Base-by-base conservation (phyloP, 2,329 filamentous ascomycete species). In the Sclerotinia spermophila region DNA sequence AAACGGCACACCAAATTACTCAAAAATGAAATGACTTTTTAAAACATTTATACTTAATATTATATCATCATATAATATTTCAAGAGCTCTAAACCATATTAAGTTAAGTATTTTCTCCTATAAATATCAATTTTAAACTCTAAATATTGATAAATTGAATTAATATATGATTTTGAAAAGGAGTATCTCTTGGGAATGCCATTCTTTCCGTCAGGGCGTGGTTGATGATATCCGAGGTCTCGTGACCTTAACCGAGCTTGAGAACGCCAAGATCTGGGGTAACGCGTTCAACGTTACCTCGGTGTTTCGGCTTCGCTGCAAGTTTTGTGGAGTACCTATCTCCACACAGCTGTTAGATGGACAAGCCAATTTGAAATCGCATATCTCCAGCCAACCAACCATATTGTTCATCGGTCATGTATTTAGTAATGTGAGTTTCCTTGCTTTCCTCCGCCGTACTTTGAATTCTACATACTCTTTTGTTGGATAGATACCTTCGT, bases 231-330 rank as follows among this genome's bases (percentile, higher is more conserved):
- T 51, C 21, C 44, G 33, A 51, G 7, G 21, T 27, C 24, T 27
- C 44, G 59, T 45, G 40, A 62, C 30, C 42, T 33, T 11, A 5
- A 53, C 48, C 48, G 48, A 17, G 48, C n/a, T 53, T 53, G 48
- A 10, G 44, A 51, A 11, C 27, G 62, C 45, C 62, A 65, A 65
- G 33, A 53, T 40, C 45, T 40, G 61, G 61, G 61, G 45, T 48
- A 62, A 24, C 21, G 21, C n/a, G n/a, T n/a, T 35, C 13, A 58
- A 35, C 21, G 17, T 61, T 64, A 65, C 61, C 61, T 65, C 61
- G 61, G 61, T 65, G 33, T 40, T 64, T 64, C 33, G 44, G 61
- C 61, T 65, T 35, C n/a, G 61, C 61, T 51, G 21, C n/a, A 48
- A 58, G 21, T 35, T 64, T 13, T 21, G n/a, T 30, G 58, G 60